Conservation (phyloP, 202 grass and related monocot genomes). For the Setaria viridis region DNA sequence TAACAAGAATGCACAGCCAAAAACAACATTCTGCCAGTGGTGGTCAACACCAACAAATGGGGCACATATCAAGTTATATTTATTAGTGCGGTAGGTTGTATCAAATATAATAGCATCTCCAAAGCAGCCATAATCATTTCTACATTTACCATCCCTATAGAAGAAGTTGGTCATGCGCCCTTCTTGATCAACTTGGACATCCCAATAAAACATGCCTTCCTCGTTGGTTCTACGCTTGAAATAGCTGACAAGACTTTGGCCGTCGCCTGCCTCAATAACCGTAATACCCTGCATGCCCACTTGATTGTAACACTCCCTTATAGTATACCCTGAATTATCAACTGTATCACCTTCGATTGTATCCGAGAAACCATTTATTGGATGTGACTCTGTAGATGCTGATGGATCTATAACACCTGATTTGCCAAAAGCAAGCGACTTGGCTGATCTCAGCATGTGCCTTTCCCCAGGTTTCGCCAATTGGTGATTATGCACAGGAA, state of each 20-base stretch:
- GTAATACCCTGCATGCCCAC: conserved; percentile 57
- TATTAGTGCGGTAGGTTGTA: conserved; percentile 73
- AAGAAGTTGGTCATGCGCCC: conserved; percentile 81
- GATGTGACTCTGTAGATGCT: conserved; percentile 40
- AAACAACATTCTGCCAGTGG: conserved; percentile 84
- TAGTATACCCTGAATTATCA: conserved; percentile 63
- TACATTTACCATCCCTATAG: conserved; percentile 82
- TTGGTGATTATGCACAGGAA: conserved; percentile 78
- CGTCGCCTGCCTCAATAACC: conserved; percentile 68
- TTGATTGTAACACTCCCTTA: conserved; percentile 82
- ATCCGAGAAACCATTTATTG: conserved; percentile 49
- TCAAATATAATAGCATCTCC: conserved; percentile 88
- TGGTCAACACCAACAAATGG: conserved; percentile 83
- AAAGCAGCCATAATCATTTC: conserved; percentile 82
- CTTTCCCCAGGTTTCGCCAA: conserved; percentile 73
- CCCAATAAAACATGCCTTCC: conserved; percentile 88
- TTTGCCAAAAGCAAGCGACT: conserved; percentile 79
- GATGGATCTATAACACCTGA: conserved; percentile 68
- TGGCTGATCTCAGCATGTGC: conserved; percentile 75
- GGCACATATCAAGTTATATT: conserved; percentile 76
- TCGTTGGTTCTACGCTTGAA: conserved; percentile 77
- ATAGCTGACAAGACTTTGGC: conserved; percentile 70
- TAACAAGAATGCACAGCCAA: conserved; percentile 78
- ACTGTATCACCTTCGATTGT: conserved; percentile 41
- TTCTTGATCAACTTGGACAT: conserved; percentile 84